Evolutionary conservation across 176 grass and related monocot genomes (phyloP), one percentile per base, ranked within the genome.

Genomic region (Tillandsia leiboldiana): DNA sequence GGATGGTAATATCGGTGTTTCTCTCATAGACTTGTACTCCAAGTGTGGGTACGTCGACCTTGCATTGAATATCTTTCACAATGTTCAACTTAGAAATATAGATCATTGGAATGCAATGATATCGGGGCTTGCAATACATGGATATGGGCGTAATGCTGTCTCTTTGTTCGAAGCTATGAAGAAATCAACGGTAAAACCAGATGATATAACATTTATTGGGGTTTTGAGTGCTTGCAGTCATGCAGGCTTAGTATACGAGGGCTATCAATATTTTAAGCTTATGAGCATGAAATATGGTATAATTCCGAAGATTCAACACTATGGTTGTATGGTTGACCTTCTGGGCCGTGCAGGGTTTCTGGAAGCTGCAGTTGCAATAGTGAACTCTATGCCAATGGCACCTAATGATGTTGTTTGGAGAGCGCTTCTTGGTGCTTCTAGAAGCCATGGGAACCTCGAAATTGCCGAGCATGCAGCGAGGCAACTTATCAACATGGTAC

Each of bases 31-130:
- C 48, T 66, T 75, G 72, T 75, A 75, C 6, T 75, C 49, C 61
- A 75, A 75, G 62, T 75, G 72, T 64, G 72, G 72, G 22, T 65
- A 75, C 53, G 72, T 50, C 33, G 62, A 75, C 65, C 64, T 52
- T 28, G 72, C 72, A 28, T 20, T 51, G 62, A 66, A 24, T 6
- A 65, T 75, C 12, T 75, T 75, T 49, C 7, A 75, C 65, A 51
- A 49, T 23, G 53, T 75, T 11, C 2, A 49, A 17, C 33, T 49
- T 3, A 66, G 65, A 63, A 48, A 42, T n/a, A 75, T 6, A 33
- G 59, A 75, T 53, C 72, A 75, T n/a, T 75, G 72, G 72, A 75
- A 75, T 75, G 48, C 72, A 50, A 75, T 75, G 62, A 75, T 75
- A 65, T 75, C 62, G 18, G 72, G 72, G 17, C 11, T 53, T 52